A percentile compares a stretch with the other conserved stretches of the same genome.
Evolutionary conservation across 306 rosid genomes (phyloP).

Genomic region (Pterocarpus macrocarpus): DNA sequence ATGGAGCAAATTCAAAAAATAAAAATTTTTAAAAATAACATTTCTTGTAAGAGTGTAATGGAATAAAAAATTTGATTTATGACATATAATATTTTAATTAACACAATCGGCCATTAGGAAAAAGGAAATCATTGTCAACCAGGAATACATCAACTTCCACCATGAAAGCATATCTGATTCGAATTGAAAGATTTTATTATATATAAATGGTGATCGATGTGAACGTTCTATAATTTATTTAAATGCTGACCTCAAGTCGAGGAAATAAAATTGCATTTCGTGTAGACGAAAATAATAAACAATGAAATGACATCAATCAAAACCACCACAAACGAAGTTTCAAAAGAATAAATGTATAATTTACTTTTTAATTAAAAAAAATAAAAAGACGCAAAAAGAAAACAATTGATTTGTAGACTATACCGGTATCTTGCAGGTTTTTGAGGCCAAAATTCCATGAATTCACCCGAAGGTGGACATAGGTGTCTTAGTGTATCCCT

Average conservation of each 20-base stretch:
- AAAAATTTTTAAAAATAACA: background rate
- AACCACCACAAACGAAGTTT: background rate
- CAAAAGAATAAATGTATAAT: background rate
- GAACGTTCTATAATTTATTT: slow-evolving; percentile 14
- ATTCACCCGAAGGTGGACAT: slow-evolving; percentile 60
- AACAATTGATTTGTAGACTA: background rate
- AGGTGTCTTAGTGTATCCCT: slow-evolving; percentile 68
- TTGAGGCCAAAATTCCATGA: slow-evolving; percentile 69
- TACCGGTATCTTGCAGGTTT: slow-evolving; percentile 69
- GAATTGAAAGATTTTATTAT: background rate
- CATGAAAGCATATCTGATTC: slow-evolving; percentile 18
- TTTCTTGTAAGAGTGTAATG: background rate
- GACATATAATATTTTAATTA: slow-evolving; percentile 6
- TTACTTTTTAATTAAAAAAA: too few species aligned
- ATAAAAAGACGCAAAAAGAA: background rate
- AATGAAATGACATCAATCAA: background rate
- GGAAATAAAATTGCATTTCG: background rate
- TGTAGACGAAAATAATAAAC: background rate
- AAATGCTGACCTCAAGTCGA: slow-evolving; percentile 7
- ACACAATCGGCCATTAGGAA: background rate
- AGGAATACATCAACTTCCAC: slow-evolving; percentile 21
- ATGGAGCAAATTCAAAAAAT: background rate
- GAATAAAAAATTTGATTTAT: slow-evolving; percentile 5
- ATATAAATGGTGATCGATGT: slow-evolving; percentile 16
- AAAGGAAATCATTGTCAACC: slow-evolving; percentile 34